These are phyloP conservation scores for Aspergillus novofumigatus DNA, from an alignment of 2,329 filamentous ascomycete species.

Conservation along the genomic window DNA sequence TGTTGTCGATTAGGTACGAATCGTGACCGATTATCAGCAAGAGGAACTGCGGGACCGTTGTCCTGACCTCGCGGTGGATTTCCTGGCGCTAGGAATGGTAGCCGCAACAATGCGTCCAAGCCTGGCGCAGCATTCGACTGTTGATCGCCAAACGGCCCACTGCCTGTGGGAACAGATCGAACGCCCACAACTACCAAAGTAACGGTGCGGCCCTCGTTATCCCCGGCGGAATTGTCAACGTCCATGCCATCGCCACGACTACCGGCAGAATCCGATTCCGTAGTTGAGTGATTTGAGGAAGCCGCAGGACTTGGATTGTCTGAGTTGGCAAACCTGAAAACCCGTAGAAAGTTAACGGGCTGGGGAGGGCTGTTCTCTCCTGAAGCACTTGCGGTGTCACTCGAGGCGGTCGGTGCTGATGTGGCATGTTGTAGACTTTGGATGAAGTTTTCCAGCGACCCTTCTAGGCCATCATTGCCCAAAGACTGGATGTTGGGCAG, in stretches of 20 bases:
- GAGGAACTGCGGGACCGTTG: slow-evolving; percentile 48
- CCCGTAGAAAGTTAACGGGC: slow-evolving; percentile 64
- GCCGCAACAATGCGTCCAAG: slow-evolving; percentile 43
- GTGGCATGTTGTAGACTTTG: slow-evolving; percentile 60
- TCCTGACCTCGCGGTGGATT: slow-evolving; percentile 40
- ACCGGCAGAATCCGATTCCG: slow-evolving; percentile 21
- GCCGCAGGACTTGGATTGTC: slow-evolving; percentile 27
- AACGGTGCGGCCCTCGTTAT: slow-evolving; percentile 55
- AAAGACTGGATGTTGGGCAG: slow-evolving; percentile 53
- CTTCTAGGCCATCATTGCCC: slow-evolving; percentile 55
- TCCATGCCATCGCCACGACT: slow-evolving; percentile 33
- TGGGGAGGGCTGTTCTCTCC: slow-evolving; percentile 43
- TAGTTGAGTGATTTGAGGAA: slow-evolving; percentile 19
- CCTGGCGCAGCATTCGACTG: slow-evolving; percentile 38
- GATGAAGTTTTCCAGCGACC: slow-evolving; percentile 60
- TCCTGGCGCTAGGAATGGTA: slow-evolving; percentile 43
- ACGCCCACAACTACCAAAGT: slow-evolving; percentile 68
- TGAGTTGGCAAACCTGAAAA: slow-evolving; percentile 62
- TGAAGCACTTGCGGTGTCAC: slow-evolving; percentile 32
- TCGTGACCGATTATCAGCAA: slow-evolving; percentile 52
- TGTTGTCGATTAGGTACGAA: slow-evolving; percentile 52
- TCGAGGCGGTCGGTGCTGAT: slow-evolving; percentile 47
- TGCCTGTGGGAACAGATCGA: slow-evolving; percentile 57
- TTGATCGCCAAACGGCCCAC: slow-evolving; percentile 43
- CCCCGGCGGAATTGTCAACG: slow-evolving; percentile 38